Evolutionary conservation across 305 asterid genomes (phyloP).

Genomic region (Striga hermonthica): DNA sequence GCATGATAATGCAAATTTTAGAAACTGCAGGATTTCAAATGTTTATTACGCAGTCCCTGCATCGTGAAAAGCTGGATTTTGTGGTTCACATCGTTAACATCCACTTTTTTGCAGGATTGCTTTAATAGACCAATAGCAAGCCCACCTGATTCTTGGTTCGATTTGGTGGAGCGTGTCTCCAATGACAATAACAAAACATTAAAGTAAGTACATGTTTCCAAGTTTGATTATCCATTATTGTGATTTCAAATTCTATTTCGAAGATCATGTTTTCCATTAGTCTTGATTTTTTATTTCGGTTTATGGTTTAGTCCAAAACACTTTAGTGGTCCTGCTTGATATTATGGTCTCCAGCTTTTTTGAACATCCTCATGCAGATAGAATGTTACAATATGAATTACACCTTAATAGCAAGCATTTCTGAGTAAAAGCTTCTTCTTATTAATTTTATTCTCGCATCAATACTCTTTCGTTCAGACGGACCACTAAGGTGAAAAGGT

Average conservation of each 20-base stretch:
- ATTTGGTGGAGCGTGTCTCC: slow-evolving; percentile 96
- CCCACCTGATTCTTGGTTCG: slow-evolving; percentile 99
- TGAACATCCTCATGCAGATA: slow-evolving; percentile 13
- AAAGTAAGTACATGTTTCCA: slow-evolving; percentile 46
- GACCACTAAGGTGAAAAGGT: slow-evolving; percentile 59
- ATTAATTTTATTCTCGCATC: slow-evolving; percentile 19
- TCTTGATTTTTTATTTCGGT: neutral
- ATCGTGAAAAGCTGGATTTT: neutral
- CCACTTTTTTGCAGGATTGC: slow-evolving; percentile 67
- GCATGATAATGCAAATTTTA: slow-evolving; percentile 11
- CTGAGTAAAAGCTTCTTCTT: slow-evolving; percentile 23
- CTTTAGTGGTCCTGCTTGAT: slow-evolving; percentile 3
- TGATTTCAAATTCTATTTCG: slow-evolving; percentile 7
- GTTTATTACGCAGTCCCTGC: neutral
- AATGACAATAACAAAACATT: slow-evolving; percentile 88
- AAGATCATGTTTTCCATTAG: slow-evolving; percentile 2
- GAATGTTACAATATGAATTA: slow-evolving; percentile 10
- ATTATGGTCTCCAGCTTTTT: neutral
- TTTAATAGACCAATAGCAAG: slow-evolving; percentile 95
- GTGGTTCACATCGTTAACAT: slow-evolving; percentile 15
- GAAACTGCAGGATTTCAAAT: neutral
- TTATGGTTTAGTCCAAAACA: slow-evolving; percentile 8
- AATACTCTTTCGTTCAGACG: slow-evolving; percentile 56
- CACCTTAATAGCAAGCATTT: slow-evolving; percentile 14
- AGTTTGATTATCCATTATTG: slow-evolving; percentile 2